Evolutionary conservation across 176 grass and related monocot species (phyloP), one percentile per base, ranked within the genome.

Genomic region (Rhynchospora breviuscula): DNA sequence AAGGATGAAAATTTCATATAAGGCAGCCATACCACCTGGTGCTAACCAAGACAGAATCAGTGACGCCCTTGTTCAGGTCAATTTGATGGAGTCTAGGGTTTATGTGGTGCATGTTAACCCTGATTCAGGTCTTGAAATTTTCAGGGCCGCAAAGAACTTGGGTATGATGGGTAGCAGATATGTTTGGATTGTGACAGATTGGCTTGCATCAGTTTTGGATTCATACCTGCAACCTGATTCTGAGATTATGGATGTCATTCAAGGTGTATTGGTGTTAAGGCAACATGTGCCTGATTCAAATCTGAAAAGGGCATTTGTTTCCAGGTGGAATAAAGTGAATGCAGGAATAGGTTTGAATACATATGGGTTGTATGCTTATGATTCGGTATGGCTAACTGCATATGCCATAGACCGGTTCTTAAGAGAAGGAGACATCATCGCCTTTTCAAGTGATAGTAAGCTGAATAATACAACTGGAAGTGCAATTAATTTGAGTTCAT

Each of bases 131-230:
- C 84, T 91, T 67, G 83, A 69, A 47, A n/a, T 98, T 71, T 94
- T 94, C 69, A 84, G 74, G 45, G 71, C 52, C 6, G 95, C 92
- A 6, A 81, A 88, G 1, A 51, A 84, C 6, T 85, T 94, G 14
- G 56, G 43, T 23, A 98, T 98, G 92, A 91, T 93, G 88, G 72
- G 54, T 7, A 12, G 3, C 7, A 90, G 95, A 1, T 93, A 91
- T 86, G 95, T 93, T 14, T 98, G 95, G 95, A 93, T 98, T 76
- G 87, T 90, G 57, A 94, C 92, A 8, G 95, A 98, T 40, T 98
- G 95, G 95, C 92, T 98, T 7, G 84, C 89, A 78, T 90, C 95
- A 0, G 60, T 65, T 33, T 58, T 94, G 10, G 90, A 93, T 61
- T 85, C 81, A 0, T 73, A 48, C 3, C 52, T 45, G 35, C 88